Conservation (phyloP, 331 rosid species). For the Arachis monticola region DNA sequence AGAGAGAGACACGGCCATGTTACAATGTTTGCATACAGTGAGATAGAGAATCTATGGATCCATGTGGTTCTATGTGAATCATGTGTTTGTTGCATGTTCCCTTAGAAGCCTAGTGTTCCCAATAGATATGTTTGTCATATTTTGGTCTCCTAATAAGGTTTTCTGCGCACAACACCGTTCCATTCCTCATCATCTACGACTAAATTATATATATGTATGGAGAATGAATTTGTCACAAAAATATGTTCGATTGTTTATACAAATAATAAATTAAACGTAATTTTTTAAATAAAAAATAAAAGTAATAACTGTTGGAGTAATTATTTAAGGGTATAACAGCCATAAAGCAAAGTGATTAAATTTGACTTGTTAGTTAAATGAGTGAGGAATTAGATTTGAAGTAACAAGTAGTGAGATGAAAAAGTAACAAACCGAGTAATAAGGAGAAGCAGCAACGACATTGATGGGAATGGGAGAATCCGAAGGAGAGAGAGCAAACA, state of each 20-base stretch:
- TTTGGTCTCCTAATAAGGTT: conserved; percentile 21
- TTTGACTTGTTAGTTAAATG: too few relatives aligned
- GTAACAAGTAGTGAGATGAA: too few relatives aligned
- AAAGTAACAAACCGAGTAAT: conserved; percentile 64
- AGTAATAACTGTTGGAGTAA: too few relatives aligned
- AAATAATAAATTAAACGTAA: too few relatives aligned
- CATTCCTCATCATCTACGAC: neutral
- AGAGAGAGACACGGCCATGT: conserved; percentile 52
- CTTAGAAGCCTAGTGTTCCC: conserved; percentile 15
- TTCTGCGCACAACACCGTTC: neutral
- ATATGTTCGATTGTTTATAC: too few relatives aligned
- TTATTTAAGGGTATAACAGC: too few relatives aligned
- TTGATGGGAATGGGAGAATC: conserved; percentile 47
- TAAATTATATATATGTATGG: too few relatives aligned
- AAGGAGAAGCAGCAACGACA: conserved; percentile 75
- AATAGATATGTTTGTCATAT: conserved; percentile 47
- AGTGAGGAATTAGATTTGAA: too few relatives aligned
- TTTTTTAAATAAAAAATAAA: too few relatives aligned
- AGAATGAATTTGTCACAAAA: too few relatives aligned
- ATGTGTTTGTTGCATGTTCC: conserved; percentile 51
- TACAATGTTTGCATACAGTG: conserved; percentile 37
- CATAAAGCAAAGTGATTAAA: too few relatives aligned
- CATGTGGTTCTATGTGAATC: conserved; percentile 36
- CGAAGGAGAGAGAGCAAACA: conserved; percentile 68
- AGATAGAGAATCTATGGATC: conserved; percentile 20